Evolutionary conservation across 2,329 filamentous ascomycete genomes (phyloP).

Genomic region (Tolypocladium endophyticum): DNA sequence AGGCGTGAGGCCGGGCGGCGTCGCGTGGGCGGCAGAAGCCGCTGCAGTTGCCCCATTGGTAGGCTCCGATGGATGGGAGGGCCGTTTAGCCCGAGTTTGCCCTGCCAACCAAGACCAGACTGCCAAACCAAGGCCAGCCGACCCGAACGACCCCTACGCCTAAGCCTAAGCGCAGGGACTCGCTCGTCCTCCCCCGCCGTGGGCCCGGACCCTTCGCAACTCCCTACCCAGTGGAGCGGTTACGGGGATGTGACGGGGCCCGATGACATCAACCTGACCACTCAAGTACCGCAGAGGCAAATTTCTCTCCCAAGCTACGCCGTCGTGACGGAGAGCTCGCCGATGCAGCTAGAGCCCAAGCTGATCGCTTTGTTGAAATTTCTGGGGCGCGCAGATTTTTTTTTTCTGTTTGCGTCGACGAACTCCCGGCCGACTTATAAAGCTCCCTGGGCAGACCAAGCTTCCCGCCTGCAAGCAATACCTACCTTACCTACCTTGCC

Average conservation of each 20-base stretch:
- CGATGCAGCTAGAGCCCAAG: not conserved
- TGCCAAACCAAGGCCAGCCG: not conserved
- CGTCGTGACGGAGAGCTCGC: not conserved
- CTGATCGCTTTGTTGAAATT: not conserved
- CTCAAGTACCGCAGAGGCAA: not conserved
- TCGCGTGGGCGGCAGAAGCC: too few relatives aligned
- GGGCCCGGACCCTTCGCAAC: not conserved
- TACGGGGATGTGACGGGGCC: not conserved
- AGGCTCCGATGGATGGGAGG: too few relatives aligned
- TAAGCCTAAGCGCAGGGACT: not conserved
- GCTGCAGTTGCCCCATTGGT: too few relatives aligned
- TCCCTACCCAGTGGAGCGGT: not conserved
- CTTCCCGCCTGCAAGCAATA: not conserved
- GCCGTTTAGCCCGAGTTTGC: too few relatives aligned
- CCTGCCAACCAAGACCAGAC: too few relatives aligned
- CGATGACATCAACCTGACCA: conserved; percentile 6
- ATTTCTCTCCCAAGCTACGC: not conserved
- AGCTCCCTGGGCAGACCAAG: not conserved
- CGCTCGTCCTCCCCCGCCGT: not conserved
- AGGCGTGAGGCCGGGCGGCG: too few relatives aligned
- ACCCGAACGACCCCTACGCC: too few relatives aligned
- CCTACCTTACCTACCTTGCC: too few relatives aligned
- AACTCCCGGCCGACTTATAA: not conserved
- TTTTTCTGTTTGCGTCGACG: not conserved
- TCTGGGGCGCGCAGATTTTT: not conserved